Base-by-base conservation (phyloP, 306 rosid genomes). In the Quercus gilva region DNA sequence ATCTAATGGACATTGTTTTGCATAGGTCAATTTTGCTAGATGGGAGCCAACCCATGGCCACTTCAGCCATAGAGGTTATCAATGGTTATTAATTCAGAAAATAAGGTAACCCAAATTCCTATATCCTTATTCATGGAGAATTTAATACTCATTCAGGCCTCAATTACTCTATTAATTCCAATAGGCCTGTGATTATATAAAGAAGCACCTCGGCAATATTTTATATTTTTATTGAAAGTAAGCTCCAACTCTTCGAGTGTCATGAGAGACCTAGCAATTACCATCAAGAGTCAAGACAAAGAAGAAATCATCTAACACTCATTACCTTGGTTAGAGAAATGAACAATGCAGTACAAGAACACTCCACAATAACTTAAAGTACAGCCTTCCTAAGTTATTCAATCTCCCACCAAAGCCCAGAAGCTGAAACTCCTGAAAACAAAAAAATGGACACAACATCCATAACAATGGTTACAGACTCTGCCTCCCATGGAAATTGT, bases 1-100 rank as follows among this genome's bases (percentile, higher is more conserved):
- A n/a, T n/a, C n/a, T n/a, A n/a, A n/a, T n/a, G 37, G n/a, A 6
- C 26, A 52, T 70, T 74, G 29, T 28, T 28, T 43, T 68, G 51
- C 20, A 4, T 28, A 92, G 99, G 98, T 97, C 4, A 95, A 89
- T 76, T 88, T 93, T 51, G 97, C 97, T 3, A 84, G 90, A 84
- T 95, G 99, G 99, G 99, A 95, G 37, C 97, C 97, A 1, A 86
- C 88, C 1, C 98, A 90, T 11, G 94, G 98, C 23, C 74, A 83
- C 33, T 95, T 95, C 84, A 87, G 80, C 82, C 80, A 79, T 93
- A 5, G 99, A 95, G 77, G 93, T 96, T 82, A 92, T 91, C 29
- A 72, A 91, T 70, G 93, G 91, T 41, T 93, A 75, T 89, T 23
- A 78, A 82, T 71, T 87, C 90, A 14, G 89, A 91, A 69, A 80